These are phyloP conservation scores for Beauveria medogensis DNA, from an alignment of 2,329 filamentous ascomycete genomes.

Conservation along the genomic window DNA sequence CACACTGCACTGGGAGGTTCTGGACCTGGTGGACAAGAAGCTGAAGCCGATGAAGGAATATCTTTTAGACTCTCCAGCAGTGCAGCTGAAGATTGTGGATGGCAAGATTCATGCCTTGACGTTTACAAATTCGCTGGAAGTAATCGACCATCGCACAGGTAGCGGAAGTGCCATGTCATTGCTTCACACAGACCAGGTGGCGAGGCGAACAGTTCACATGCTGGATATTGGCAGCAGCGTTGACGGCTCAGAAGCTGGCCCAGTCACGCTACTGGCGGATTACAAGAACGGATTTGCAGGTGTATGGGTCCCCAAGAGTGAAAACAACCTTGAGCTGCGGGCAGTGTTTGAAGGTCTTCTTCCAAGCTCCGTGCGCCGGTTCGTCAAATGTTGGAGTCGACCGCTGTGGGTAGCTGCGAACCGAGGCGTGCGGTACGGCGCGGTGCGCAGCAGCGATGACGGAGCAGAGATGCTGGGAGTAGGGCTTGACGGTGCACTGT, in stretches of 20 bases:
- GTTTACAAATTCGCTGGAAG: slow-evolving; percentile 43
- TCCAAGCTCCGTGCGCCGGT: slow-evolving; percentile 47
- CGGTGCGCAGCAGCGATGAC: slow-evolving; percentile 33
- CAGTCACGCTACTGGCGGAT: slow-evolving; percentile 41
- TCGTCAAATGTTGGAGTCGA: slow-evolving; percentile 45
- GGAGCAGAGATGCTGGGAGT: slow-evolving; percentile 53
- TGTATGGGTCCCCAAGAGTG: slow-evolving; percentile 40
- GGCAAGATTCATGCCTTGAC: slow-evolving; percentile 46
- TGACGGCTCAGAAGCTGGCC: slow-evolving; percentile 23
- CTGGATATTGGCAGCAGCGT: slow-evolving; percentile 33
- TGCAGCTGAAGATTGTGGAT: slow-evolving; percentile 38
- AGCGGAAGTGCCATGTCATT: slow-evolving; percentile 29
- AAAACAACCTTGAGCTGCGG: slow-evolving; percentile 32
- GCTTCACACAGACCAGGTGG: slow-evolving; percentile 38
- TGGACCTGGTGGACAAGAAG: slow-evolving; percentile 43
- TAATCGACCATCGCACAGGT: slow-evolving; percentile 40
- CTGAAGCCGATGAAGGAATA: slow-evolving; percentile 39
- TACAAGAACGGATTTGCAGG: slow-evolving; percentile 39
- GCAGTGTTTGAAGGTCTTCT: slow-evolving; percentile 49
- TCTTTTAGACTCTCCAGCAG: slow-evolving; percentile 45
- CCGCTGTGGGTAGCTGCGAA: slow-evolving; percentile 38
- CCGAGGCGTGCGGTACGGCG: slow-evolving; percentile 30
- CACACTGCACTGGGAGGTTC: slow-evolving; percentile 46
- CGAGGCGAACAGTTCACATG: slow-evolving; percentile 36
- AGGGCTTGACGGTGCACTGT: slow-evolving; percentile 60